phyloP scores from a whole-genome alignment of 2,329 filamentous ascomycete genomes.

The Phaeosphaeriaceae sp. region DNA sequence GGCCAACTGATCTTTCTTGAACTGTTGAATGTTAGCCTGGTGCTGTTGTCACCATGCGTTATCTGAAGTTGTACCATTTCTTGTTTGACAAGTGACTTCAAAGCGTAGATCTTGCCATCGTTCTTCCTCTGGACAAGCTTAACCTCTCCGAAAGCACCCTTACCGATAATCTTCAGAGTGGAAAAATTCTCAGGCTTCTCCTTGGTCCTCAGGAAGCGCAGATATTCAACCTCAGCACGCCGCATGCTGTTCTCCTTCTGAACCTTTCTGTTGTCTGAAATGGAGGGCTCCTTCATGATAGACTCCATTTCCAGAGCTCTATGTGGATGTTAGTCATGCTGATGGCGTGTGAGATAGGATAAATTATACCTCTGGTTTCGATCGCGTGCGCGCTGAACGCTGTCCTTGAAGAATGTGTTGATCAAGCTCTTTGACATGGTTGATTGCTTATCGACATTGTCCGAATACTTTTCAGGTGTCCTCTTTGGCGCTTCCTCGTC shows the following conservation, averaged over 20 bases:
- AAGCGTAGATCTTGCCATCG: slow-evolving; percentile 95
- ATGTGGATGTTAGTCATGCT: slow-evolving; percentile 29
- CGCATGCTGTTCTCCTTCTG: slow-evolving; percentile 85
- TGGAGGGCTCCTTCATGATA: slow-evolving; percentile 77
- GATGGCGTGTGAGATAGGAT: neutral
- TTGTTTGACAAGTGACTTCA: slow-evolving; percentile 97
- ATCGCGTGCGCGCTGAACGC: slow-evolving; percentile 92
- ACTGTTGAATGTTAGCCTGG: slow-evolving; percentile 53
- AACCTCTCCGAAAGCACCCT: slow-evolving; percentile 98
- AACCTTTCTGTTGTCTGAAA: slow-evolving; percentile 77
- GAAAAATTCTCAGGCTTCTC: slow-evolving; percentile 94
- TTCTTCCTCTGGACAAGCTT: slow-evolving; percentile 96
- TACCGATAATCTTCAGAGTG: slow-evolving; percentile 97
- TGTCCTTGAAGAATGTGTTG: slow-evolving; percentile 93
- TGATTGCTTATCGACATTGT: slow-evolving; percentile 78
- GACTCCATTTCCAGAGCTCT: slow-evolving; percentile 93
- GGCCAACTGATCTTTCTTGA: slow-evolving; percentile 97
- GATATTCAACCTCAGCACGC: slow-evolving; percentile 87
- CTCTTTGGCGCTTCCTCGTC: slow-evolving; percentile 76
- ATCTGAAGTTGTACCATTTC: slow-evolving; percentile 71
- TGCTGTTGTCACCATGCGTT: neutral
- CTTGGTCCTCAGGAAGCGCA: slow-evolving; percentile 91
- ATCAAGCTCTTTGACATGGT: slow-evolving; percentile 70
- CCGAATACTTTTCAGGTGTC: slow-evolving; percentile 84
- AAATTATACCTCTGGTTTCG: slow-evolving; percentile 84